Evolutionary conservation across 495 filamentous ascomycete species (phyloP), one percentile per base, ranked within the genome.

Genomic region (Monascus purpureus): DNA sequence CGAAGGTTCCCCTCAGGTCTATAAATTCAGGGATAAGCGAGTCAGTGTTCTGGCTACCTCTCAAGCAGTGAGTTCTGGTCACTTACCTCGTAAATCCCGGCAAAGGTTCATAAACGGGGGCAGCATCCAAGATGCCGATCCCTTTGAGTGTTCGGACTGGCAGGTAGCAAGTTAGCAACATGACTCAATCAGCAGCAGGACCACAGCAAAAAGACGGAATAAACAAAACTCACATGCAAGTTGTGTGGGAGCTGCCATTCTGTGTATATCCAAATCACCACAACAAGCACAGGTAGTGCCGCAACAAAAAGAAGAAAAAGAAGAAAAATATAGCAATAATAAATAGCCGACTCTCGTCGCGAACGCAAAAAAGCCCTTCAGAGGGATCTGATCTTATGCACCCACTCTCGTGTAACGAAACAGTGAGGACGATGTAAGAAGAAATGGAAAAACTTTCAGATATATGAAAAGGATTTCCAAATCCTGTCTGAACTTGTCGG

Each of bases 1-100:
- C 90, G 78, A 45, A 90, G 69, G 59, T 85, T 95, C 52, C 86
- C 88, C 67, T 93, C 80, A 36, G 92, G 87, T 57, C 79, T 82
- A 47, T 26, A 40, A 31, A 20, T 30, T 31, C 22, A 26, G 29
- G 15, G 22, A 12, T 5, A 27, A n/a, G 25, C 4, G 13, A 4
- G 4, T 5, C 4, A 8, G 6, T 6, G 29, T 9, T 25, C 13
- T 13, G 16, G 18, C 8, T 7, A 16, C 9, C 16, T 8, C 15
- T 6, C 15, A 23, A 32, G 29, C 7, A 22, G 5, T 6, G 15
- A 7, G 13, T 14, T 7, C 28, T 30, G 7, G 7, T 25, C 7
- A 25, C n/a, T 7, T 61, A 79, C 77, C 57, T 71, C 37, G 63
- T 62, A 63, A 96, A 94, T 39, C 79, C 88, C 52, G 82, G 67